Percentiles rank a stretch among this genome's conserved stretches.
phyloP scores from a whole-genome alignment of 805 yeast genomes.

The Wickerhamomyces rabaulensis region DNA sequence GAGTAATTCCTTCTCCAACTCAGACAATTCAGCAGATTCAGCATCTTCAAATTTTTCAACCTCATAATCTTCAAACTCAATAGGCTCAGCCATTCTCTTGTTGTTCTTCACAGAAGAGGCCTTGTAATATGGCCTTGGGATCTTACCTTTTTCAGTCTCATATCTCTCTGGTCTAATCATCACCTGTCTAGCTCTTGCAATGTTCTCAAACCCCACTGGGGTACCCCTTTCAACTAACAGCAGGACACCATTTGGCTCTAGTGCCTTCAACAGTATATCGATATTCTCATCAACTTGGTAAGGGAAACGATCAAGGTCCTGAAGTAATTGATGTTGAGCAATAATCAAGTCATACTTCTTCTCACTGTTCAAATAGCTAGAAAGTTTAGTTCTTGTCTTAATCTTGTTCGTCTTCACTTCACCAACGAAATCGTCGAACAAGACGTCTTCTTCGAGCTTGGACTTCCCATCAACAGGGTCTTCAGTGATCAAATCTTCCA shows the following conservation, averaged over 20 bases:
- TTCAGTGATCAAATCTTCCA: conserved; percentile 15
- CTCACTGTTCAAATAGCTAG: conserved; percentile 41
- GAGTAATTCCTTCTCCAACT: conserved; percentile 25
- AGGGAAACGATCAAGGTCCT: conserved; percentile 57
- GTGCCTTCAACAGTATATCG: conserved; percentile 49
- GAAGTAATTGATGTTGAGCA: conserved; percentile 71
- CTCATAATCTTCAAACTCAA: conserved; percentile 12
- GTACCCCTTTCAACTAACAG: conserved; percentile 85
- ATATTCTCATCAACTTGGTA: conserved; percentile 66
- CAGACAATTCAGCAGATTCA: conserved; percentile 8
- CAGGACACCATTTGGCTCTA: conserved; percentile 76
- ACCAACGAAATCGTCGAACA: conserved; percentile 37
- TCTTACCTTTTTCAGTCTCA: conserved; percentile 49
- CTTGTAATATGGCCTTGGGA: conserved; percentile 63
- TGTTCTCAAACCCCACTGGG: conserved; percentile 80
- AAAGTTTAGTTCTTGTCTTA: conserved; percentile 48
- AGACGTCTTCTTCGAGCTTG: conserved; percentile 19
- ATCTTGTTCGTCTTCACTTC: conserved; percentile 54
- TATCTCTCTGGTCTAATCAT: conserved; percentile 80
- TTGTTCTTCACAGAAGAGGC: conserved; percentile 35
- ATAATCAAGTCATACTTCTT: conserved; percentile 75
- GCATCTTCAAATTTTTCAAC: conserved; percentile 18
- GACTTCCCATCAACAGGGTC: conserved; percentile 7
- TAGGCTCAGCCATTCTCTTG: conserved; percentile 1
- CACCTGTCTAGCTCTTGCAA: conserved; percentile 86